Evolutionary conservation across 164 flowering plant genomes (phyloP).

Genomic region (Macadamia integrifolia): DNA sequence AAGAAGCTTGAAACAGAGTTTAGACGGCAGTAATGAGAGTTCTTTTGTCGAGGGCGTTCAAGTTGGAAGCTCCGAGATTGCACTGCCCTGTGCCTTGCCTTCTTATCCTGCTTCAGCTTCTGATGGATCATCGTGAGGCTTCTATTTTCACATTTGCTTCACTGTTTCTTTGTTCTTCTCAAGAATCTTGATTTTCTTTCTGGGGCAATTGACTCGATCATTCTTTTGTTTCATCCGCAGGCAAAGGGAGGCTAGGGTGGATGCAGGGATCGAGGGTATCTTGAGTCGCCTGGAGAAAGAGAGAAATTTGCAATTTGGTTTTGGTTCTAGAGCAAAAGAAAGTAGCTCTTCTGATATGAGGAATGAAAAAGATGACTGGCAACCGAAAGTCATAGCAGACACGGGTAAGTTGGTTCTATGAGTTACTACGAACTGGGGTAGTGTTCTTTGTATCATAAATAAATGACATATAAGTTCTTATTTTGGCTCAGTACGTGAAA

Average conservation of each 20-base stretch:
- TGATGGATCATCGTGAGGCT: slow-evolving; percentile 49
- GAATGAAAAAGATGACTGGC: slow-evolving; percentile 14
- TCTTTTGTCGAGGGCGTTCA: slow-evolving; percentile 12
- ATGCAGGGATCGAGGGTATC: slow-evolving; percentile 67
- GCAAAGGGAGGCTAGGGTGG: slow-evolving; percentile 30
- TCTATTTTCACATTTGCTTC: slow-evolving; percentile 4
- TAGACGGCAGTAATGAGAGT: slow-evolving; percentile 12
- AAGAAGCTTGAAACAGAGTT: slow-evolving; percentile 17
- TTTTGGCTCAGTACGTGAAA: too few relatives aligned
- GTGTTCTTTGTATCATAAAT: background rate
- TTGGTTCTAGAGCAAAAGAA: slow-evolving; percentile 27
- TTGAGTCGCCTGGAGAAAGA: slow-evolving; percentile 68
- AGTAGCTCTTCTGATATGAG: slow-evolving; percentile 2
- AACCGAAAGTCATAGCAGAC: slow-evolving; percentile 13
- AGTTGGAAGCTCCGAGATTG: slow-evolving; percentile 14
- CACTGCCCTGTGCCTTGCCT: slow-evolving; percentile 11
- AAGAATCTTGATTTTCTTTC: background rate
- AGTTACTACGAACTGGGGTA: background rate
- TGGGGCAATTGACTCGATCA: background rate
- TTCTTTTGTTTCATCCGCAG: slow-evolving; percentile 23
- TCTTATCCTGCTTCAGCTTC: slow-evolving; percentile 30
- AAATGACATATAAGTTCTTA: too few relatives aligned
- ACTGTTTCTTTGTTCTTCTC: background rate
- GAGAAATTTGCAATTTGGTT: slow-evolving; percentile 38
- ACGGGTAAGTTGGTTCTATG: slow-evolving; percentile 18